Conservation (phyloP, 176 grass and related monocot species). For the Neostapfia colusana region DNA sequence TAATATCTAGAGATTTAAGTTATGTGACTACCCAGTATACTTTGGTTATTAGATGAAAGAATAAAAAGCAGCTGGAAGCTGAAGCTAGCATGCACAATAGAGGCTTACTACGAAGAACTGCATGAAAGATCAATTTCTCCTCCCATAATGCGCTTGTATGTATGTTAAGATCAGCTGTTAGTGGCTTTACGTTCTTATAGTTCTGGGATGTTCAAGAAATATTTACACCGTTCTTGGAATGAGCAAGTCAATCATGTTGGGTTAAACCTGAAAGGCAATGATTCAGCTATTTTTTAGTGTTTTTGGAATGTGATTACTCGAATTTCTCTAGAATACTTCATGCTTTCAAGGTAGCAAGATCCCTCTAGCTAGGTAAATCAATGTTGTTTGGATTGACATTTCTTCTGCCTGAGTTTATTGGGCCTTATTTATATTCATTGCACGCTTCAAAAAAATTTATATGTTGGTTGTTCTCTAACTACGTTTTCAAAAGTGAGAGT, state of each 20-base stretch:
- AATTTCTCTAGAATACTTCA: background rate
- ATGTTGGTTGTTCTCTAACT: background rate
- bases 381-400: background rate
- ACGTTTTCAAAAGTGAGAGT: background rate
- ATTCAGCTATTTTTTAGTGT: background rate
- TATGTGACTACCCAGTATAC: background rate
- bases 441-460: background rate
- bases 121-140: background rate
- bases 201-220: conserved; percentile 37
- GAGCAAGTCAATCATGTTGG: background rate
- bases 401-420: too few relatives aligned
- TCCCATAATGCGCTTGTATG: background rate
- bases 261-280: background rate
- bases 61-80: background rate
- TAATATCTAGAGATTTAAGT: background rate
- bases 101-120: background rate
- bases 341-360: background rate
- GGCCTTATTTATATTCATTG: background rate
- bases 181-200: background rate
- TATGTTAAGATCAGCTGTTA: background rate
- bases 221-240: conserved; percentile 1
- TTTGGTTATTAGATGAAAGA: background rate
- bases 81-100: background rate
- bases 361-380: too few relatives aligned
- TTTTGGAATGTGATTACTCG: background rate